A percentile compares a stretch with the other conserved stretches of the same genome.
phyloP scores from a whole-genome alignment of 345 rosid genomes.

The Brassica cretica region DNA sequence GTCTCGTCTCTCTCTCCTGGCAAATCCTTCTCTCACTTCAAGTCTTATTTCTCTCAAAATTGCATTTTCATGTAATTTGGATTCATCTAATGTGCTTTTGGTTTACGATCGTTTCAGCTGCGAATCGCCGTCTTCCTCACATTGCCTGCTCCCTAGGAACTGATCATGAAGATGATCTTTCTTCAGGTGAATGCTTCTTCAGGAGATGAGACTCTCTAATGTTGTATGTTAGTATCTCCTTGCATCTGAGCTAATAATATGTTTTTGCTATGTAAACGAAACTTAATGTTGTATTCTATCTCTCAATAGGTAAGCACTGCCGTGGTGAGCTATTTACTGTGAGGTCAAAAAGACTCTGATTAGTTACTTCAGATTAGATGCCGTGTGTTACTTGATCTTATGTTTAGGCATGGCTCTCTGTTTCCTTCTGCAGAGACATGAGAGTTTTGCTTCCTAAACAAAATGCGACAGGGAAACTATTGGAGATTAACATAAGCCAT shows the following conservation, averaged over 20 bases:
- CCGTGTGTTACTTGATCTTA: too few relatives aligned
- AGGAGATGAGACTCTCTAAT: not conserved
- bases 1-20: slow-evolving; percentile 42
- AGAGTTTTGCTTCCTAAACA: too few relatives aligned
- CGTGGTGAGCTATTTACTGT: slow-evolving; percentile 35
- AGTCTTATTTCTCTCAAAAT: slow-evolving; percentile 29
- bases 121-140: slow-evolving; percentile 33
- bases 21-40: slow-evolving; percentile 31
- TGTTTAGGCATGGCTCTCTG: too few relatives aligned
- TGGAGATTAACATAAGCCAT: too few relatives aligned
- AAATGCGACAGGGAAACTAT: too few relatives aligned
- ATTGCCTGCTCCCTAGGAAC: slow-evolving; percentile 50
- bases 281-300: not conserved
- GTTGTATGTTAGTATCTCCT: slow-evolving; percentile 57
- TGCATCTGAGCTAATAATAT: not conserved
- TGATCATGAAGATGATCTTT: slow-evolving; percentile 59
- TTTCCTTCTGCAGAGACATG: too few relatives aligned
- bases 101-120: slow-evolving; percentile 31
- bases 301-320: slow-evolving; percentile 62
- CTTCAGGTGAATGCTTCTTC: slow-evolving; percentile 50
- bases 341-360: too few relatives aligned
- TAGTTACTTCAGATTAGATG: too few relatives aligned
- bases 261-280: slow-evolving; percentile 15
- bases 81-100: slow-evolving; percentile 12
- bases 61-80: not conserved